These are phyloP conservation scores for Schizosaccharomyces japonicus DNA, from an alignment of 805 yeast genomes.

Conservation along the genomic window DNA sequence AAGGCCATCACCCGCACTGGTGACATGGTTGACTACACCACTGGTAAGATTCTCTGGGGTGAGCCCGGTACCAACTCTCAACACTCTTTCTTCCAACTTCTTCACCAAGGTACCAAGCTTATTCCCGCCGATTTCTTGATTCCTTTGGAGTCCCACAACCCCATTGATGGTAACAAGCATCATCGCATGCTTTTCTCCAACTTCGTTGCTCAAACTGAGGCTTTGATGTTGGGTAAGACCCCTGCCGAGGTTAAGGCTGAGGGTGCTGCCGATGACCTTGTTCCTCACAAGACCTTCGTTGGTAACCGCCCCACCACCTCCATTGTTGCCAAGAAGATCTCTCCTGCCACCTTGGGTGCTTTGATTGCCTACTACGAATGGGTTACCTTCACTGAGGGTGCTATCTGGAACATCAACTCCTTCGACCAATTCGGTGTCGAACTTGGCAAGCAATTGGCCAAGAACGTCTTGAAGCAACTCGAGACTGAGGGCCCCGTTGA, in stretches of 20 bases:
- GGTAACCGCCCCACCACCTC: constrained; percentile 99
- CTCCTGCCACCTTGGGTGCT: constrained; percentile 90
- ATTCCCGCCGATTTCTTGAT: constrained; percentile 91
- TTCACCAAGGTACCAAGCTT: constrained; percentile 94
- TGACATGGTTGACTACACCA: constrained; percentile 75
- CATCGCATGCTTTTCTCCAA: constrained; percentile 97
- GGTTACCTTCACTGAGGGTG: constrained; percentile 93
- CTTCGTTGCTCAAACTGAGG: constrained; percentile 96
- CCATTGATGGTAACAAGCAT: constrained; percentile 78
- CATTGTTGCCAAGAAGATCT: constrained; percentile 79
- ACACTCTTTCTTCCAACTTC: constrained; percentile 97
- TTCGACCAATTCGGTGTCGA: constrained; percentile 99
- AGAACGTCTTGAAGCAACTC: constrained; percentile 78
- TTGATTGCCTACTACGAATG: constrained; percentile 96
- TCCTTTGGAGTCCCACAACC: constrained; percentile 96
- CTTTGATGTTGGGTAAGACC: constrained; percentile 86
- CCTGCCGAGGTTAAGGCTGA: constrained; percentile 47
- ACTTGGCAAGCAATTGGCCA: constrained; percentile 92
- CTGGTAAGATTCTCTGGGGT: constrained; percentile 88
- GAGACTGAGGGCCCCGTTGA: constrained; percentile 32
- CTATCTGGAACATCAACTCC: constrained; percentile 96
- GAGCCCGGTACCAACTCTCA: constrained; percentile 98
- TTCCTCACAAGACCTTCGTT: constrained; percentile 87
- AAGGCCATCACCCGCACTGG: constrained; percentile 87
- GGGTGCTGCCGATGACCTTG: constrained; percentile 63